phyloP scores from a whole-genome alignment of 1,284 basidiomycete species.

The Irpex rosettiformis region DNA sequence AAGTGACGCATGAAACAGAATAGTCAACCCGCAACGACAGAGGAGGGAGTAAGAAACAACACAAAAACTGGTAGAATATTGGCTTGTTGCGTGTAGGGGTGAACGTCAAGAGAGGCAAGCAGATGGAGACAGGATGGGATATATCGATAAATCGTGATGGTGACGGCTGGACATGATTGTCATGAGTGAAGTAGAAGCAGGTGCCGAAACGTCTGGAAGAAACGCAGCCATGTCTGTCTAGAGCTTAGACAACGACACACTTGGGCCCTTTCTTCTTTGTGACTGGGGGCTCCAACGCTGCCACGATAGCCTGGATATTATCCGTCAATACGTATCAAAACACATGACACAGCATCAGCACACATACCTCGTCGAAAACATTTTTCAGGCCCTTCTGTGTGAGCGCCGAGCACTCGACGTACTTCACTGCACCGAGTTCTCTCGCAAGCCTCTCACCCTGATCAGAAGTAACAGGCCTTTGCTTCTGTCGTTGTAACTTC shows the following conservation, averaged over 20 bases:
- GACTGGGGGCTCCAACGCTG: constrained; percentile 95
- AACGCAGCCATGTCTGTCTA: constrained; percentile 29
- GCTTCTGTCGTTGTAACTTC: constrained; percentile 95
- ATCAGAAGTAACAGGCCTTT: constrained; percentile 86
- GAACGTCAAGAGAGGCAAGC: constrained; percentile 24
- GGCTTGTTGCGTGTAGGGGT: constrained; percentile 21
- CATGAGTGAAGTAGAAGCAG: constrained; percentile 16
- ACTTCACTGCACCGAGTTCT: constrained; percentile 97
- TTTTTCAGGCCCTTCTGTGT: constrained; percentile 99
- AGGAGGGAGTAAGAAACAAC: constrained; percentile 7
- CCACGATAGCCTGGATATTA: constrained; percentile 84
- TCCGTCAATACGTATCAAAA: not conserved
- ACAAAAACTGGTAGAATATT: constrained; percentile 19
- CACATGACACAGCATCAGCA: not conserved
- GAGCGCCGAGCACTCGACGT: constrained; percentile 98
- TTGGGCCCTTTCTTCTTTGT: constrained; percentile 72
- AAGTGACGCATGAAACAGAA: constrained; percentile 10
- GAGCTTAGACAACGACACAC: constrained; percentile 76
- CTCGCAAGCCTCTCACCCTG: constrained; percentile 92
- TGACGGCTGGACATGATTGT: constrained; percentile 16
- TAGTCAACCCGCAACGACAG: not conserved
- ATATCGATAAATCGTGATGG: constrained; percentile 29
- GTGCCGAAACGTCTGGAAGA: constrained; percentile 3
- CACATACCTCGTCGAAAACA: constrained; percentile 95
- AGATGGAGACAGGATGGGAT: constrained; percentile 24